Evolutionary conservation across 192 early-diverging fungal species (phyloP).

Genomic region (Gigaspora rosea): DNA sequence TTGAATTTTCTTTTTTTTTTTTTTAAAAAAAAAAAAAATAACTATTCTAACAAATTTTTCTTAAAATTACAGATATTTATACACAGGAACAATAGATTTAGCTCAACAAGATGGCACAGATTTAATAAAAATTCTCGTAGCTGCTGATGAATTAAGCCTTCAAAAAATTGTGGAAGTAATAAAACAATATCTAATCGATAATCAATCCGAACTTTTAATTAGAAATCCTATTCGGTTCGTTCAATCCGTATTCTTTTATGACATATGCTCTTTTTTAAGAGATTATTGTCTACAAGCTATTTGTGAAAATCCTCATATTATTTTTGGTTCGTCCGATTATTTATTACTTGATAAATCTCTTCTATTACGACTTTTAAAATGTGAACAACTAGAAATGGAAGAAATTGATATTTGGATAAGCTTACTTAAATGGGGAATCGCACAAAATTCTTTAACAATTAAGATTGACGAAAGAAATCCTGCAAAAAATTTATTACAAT

Average conservation of each 20-base stretch:
- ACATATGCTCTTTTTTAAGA: not conserved
- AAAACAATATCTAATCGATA: not conserved
- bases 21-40: not conserved
- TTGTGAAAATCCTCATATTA: constrained; percentile 1
- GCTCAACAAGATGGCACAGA: not conserved
- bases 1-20: not conserved
- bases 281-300: constrained; percentile 16
- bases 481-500: not conserved
- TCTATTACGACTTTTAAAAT: not conserved
- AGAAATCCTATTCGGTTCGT: not conserved
- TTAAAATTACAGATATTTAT: constrained; percentile 13
- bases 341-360: constrained; percentile 4
- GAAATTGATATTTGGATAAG: constrained; percentile 25
- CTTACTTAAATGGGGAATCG: constrained; percentile 23
- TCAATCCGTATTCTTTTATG: not conserved
- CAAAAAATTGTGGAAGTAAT: not conserved
- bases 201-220: not conserved
- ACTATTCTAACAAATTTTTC: not conserved
- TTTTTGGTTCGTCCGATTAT: constrained; percentile 17
- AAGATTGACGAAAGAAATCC: not conserved
- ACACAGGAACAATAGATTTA: constrained; percentile 18
- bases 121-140: constrained; percentile 17
- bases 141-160: constrained; percentile 25
- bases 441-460: constrained; percentile 1
- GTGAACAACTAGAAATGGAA: constrained; percentile 8